Evolutionary conservation across 208 protist species (phyloP).

Genomic region (Tritrichomonas musculus): DNA sequence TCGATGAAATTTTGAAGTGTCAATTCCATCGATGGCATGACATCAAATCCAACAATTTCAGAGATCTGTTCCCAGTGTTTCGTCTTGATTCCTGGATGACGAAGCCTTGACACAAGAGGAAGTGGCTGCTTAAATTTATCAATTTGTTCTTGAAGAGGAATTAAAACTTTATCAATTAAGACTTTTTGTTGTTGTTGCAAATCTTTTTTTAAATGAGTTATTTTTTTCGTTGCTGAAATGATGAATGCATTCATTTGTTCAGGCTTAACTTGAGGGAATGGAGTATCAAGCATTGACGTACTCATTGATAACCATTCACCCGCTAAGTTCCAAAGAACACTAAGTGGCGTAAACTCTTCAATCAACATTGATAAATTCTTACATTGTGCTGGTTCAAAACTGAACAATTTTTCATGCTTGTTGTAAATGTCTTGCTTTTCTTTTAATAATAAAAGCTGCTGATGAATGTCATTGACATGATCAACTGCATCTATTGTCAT

Average conservation of each 20-base stretch:
- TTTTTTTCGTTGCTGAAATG: background rate
- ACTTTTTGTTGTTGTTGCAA: background rate
- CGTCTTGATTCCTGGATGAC: conserved; percentile 63
- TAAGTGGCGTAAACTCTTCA: background rate
- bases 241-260: background rate
- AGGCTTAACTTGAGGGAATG: background rate
- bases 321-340: background rate
- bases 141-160: conserved; percentile 57
- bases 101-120: conserved; percentile 79
- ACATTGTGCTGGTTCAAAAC: background rate
- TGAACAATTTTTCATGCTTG: background rate
- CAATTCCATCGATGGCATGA: conserved; percentile 42
- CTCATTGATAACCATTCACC: background rate
- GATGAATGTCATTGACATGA: background rate
- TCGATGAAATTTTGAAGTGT: conserved; percentile 71
- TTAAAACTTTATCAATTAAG: background rate
- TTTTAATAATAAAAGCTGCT: background rate
- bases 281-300: background rate
- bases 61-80: conserved; percentile 69
- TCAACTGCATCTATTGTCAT: conserved; percentile 26
- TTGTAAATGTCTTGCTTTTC: background rate
- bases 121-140: conserved; percentile 83
- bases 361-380: background rate
- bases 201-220: background rate
- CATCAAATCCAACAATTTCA: conserved; percentile 63